Percentiles rank a stretch among this genome's conserved stretches.
These are phyloP conservation scores for Penicillium cosmopolitanum DNA, from an alignment of 495 filamentous ascomycete species.

Conservation along the genomic window DNA sequence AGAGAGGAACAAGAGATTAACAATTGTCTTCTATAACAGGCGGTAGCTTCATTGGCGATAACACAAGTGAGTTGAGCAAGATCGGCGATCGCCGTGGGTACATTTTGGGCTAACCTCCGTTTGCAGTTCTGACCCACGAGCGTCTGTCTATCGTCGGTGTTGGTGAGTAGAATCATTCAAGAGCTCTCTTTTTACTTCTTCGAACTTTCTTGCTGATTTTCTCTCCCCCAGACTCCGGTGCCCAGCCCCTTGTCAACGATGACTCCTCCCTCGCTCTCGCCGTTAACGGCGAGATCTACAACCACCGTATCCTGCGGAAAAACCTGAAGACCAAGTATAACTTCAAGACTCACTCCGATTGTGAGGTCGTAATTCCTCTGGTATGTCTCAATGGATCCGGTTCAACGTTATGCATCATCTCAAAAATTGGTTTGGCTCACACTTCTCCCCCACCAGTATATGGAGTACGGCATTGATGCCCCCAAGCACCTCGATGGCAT, in stretches of 20 bases:
- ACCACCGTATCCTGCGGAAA: conserved; percentile 93
- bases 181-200: not conserved
- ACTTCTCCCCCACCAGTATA: conserved; percentile 62
- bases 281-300: conserved; percentile 99
- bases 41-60: conserved; percentile 84
- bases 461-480: conserved; percentile 88
- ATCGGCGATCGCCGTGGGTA: conserved; percentile 6
- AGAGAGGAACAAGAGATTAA: conserved; percentile 13
- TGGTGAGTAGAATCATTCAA: conserved; percentile 59
- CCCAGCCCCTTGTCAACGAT: conserved; percentile 91
- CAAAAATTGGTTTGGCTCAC: too few species aligned
- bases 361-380: conserved; percentile 96
- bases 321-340: conserved; percentile 75
- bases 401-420: not conserved
- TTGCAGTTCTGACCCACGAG: conserved; percentile 91
- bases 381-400: conserved; percentile 54
- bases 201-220: not conserved
- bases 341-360: conserved; percentile 98
- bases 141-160: conserved; percentile 97
- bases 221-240: conserved; percentile 73
- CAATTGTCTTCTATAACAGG: conserved; percentile 52
- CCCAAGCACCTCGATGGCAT: conserved; percentile 97
- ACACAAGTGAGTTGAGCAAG: conserved; percentile 70
- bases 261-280: conserved; percentile 87
- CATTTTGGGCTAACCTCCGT: conserved; percentile 27